Conservation (phyloP, 352 stramenopile species). For the Thalassiosira livingstoniorum region DNA sequence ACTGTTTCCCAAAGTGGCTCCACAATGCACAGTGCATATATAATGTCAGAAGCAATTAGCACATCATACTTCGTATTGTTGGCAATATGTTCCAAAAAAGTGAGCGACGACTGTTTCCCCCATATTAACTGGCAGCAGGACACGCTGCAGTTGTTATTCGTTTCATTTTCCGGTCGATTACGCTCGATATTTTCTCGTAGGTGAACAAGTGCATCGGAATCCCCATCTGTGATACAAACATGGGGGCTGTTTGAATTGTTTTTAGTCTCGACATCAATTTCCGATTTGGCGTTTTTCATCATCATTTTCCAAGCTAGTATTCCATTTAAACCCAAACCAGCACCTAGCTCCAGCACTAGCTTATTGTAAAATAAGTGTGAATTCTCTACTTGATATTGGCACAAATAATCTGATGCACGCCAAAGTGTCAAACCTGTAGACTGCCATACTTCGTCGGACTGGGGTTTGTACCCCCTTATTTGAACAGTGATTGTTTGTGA, state of each 20-base stretch:
- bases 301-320: slow-evolving; percentile 32
- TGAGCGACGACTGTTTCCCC: slow-evolving; percentile 48
- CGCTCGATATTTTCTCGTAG: slow-evolving; percentile 61
- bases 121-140: slow-evolving; percentile 64
- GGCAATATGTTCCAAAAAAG: slow-evolving; percentile 53
- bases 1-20: slow-evolving; percentile 80
- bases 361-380: slow-evolving; percentile 27
- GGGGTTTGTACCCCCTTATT: slow-evolving; percentile 66
- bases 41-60: slow-evolving; percentile 81
- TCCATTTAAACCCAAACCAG: slow-evolving; percentile 62
- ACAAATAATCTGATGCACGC: slow-evolving; percentile 73
- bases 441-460: slow-evolving; percentile 72
- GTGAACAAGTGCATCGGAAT: slow-evolving; percentile 64
- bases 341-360: slow-evolving; percentile 70
- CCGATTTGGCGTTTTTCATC: background rate
- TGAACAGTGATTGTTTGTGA: slow-evolving; percentile 16
- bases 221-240: slow-evolving; percentile 67
- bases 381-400: slow-evolving; percentile 66
- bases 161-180: slow-evolving; percentile 37
- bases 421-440: slow-evolving; percentile 79
- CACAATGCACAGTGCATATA: slow-evolving; percentile 77
- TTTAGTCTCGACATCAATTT: slow-evolving; percentile 49
- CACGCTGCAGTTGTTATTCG: slow-evolving; percentile 9
- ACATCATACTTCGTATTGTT: slow-evolving; percentile 65
- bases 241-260: background rate